Evolutionary conservation across 345 rosid species (phyloP).

Genomic region (Euphorbia pulcherrima): DNA sequence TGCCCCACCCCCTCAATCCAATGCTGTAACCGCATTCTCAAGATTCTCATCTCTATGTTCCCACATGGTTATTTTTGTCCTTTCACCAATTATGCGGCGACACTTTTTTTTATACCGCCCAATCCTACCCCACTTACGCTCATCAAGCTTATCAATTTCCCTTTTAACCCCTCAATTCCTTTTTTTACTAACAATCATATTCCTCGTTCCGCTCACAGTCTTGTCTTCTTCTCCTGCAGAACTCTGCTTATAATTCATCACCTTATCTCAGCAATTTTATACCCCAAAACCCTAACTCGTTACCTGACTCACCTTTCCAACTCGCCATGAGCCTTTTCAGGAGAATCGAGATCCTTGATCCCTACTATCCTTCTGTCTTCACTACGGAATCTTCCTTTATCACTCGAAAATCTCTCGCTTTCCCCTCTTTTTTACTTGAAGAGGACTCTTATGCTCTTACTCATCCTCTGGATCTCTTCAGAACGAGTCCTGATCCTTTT

Average conservation of each 20-base stretch:
- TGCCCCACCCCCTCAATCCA: not conserved
- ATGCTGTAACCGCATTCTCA: conserved; percentile 17
- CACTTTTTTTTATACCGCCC: not conserved
- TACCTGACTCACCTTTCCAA: conserved; percentile 16
- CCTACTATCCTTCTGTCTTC: conserved; percentile 24
- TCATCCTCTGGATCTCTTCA: conserved; percentile 41
- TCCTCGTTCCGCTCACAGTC: conserved; percentile 14
- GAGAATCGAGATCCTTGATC: conserved; percentile 41
- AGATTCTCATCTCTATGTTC: conserved; percentile 27
- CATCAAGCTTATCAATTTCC: not conserved
- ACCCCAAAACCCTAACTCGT: conserved; percentile 13
- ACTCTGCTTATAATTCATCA: not conserved
- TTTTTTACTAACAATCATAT: conserved; percentile 1
- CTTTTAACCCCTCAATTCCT: conserved; percentile 11
- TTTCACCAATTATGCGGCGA: conserved; percentile 17
- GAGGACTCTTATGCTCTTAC: conserved; percentile 20
- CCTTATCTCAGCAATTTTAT: not conserved
- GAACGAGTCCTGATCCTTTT: conserved; percentile 31
- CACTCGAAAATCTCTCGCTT: conserved; percentile 25
- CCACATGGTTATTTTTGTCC: conserved; percentile 13
- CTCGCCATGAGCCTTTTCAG: conserved; percentile 47
- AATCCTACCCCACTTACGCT: not conserved
- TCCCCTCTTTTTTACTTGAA: conserved; percentile 28
- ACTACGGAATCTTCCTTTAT: conserved; percentile 37
- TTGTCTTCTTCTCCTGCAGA: conserved; percentile 25